phyloP scores from a whole-genome alignment of 2,329 filamentous ascomycete genomes.

The Dactylellina leptospora region DNA sequence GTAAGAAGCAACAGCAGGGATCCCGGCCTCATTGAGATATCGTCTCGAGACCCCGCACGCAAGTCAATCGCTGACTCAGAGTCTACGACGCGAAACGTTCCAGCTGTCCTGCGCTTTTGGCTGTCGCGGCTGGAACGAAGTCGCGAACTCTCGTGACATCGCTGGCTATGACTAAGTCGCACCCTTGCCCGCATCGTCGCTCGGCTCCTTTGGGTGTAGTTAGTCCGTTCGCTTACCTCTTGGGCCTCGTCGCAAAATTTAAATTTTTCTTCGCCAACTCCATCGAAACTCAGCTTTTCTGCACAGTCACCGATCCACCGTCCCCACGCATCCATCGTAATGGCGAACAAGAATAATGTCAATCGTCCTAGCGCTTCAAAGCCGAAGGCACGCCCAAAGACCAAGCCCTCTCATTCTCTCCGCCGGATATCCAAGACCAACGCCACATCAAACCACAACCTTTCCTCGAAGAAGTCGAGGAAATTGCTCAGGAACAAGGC shows the following conservation, averaged over 20 bases:
- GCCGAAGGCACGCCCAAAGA: conserved; percentile 27
- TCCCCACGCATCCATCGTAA: conserved; percentile 6
- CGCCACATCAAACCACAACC: conserved; percentile 26
- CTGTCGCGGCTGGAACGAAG: conserved; percentile 24
- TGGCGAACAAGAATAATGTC: conserved; percentile 50
- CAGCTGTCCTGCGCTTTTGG: conserved; percentile 20
- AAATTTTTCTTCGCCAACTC: neutral
- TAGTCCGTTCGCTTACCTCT: neutral
- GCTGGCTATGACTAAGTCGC: conserved; percentile 7
- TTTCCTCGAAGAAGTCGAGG: conserved; percentile 44
- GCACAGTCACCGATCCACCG: neutral
- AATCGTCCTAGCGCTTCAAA: conserved; percentile 34
- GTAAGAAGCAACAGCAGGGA: too few relatives aligned
- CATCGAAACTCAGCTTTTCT: neutral
- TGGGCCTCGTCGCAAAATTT: neutral
- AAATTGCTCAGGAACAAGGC: conserved; percentile 45
- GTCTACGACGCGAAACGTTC: neutral
- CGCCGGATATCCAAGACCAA: conserved; percentile 35
- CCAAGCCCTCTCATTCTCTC: conserved; percentile 36
- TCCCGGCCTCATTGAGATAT: too few relatives aligned
- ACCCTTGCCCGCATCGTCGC: neutral
- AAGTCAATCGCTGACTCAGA: conserved; percentile 16
- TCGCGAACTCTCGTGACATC: conserved; percentile 36
- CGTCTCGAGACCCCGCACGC: conserved; percentile 1
- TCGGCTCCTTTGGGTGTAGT: neutral